Evolutionary conservation across 768 basidiomycete genomes (phyloP), one percentile per base, ranked within the genome.

Genomic region (Phylloporus sp.): DNA sequence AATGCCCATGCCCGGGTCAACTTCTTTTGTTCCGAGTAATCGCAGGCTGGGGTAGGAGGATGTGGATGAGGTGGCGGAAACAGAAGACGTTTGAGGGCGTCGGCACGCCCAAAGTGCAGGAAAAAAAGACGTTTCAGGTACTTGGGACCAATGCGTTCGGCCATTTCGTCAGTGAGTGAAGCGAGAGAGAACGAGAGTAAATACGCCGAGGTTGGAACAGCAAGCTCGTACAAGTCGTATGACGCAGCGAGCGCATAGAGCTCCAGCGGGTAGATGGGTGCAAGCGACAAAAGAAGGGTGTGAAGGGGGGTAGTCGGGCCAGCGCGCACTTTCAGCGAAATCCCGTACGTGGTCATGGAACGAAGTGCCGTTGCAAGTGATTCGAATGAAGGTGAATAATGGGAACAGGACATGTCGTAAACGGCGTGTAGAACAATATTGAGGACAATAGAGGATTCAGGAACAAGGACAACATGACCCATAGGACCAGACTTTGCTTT

Each of bases 71-170:
- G 88, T 0, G 87, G 88, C 4, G 82, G 78, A 6, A 85, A 71
- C 13, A 91, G 71, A 18, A 90, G 77, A 26, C 86, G 79, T 61
- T 90, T 91, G 26, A 91, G 74, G 9, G 88, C 88, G 49, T 91
- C 90, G 4, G 80, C 72, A 23, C 89, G 83, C 9, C 89, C 88
- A 57, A 89, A 82, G 57, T 91, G 90, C 21, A 91, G 70, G 62
- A 87, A 90, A 65, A 91, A 89, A 23, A 91, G 73, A 26, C 84
- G 80, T 57, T 87, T 89, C 52, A 91, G 69, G 58, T 91, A 91
- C 18, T 80, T 66, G 3, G 89, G 76, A 8, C 88, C 87, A 42
- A 91, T 90, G 34, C 71, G 73, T 38, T 74, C 70, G 5, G 80
- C 84, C 65, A 81, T 74, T 38, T 82, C 81, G 60, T 92, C 90